These are phyloP conservation scores for Fusarium nematophilum DNA, from an alignment of 2,329 filamentous ascomycete species.

Conservation along the genomic window DNA sequence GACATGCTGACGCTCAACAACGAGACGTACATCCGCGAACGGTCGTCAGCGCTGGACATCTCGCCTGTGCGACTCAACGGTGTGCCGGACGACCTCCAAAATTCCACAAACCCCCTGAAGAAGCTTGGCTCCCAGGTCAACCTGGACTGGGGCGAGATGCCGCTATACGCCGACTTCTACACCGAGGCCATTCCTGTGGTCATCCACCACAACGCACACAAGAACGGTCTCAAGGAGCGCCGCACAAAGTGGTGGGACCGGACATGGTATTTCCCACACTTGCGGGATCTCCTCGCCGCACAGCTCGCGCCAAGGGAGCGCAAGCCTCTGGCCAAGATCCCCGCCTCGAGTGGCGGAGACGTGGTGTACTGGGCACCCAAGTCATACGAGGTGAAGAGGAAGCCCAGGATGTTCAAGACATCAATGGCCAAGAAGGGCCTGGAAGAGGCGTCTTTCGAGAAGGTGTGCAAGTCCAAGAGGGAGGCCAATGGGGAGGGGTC, in stretches of 20 bases:
- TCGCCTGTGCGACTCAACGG: conserved; percentile 5
- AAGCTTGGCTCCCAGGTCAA: no score
- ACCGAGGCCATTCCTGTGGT: conserved; percentile 32
- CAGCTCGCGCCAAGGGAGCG: conserved; percentile 5
- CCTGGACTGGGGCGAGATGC: conserved; percentile 35
- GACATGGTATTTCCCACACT: conserved; percentile 38
- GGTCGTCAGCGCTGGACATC: conserved; percentile 11
- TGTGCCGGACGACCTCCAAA: conserved; percentile 22
- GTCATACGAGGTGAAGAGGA: conserved; percentile 3
- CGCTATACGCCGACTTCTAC: conserved; percentile 33
- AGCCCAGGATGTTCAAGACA: conserved; percentile 8
- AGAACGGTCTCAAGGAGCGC: conserved; percentile 20
- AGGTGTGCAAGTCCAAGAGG: no score
- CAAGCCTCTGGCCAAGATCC: background rate
- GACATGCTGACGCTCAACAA: conserved; percentile 28
- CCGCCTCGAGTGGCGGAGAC: fast-evolving
- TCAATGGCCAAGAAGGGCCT: background rate
- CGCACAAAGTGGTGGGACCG: conserved; percentile 30
- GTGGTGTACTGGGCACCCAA: conserved; percentile 24
- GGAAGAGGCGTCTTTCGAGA: background rate
- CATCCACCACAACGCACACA: conserved; percentile 37
- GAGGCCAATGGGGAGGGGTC: no score
- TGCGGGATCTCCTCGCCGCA: conserved; percentile 6
- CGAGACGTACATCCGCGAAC: conserved; percentile 6
- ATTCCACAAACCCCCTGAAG: background rate